Base-by-base conservation (phyloP, 2,329 filamentous ascomycete species). In the Botrytis hyacinthi region DNA sequence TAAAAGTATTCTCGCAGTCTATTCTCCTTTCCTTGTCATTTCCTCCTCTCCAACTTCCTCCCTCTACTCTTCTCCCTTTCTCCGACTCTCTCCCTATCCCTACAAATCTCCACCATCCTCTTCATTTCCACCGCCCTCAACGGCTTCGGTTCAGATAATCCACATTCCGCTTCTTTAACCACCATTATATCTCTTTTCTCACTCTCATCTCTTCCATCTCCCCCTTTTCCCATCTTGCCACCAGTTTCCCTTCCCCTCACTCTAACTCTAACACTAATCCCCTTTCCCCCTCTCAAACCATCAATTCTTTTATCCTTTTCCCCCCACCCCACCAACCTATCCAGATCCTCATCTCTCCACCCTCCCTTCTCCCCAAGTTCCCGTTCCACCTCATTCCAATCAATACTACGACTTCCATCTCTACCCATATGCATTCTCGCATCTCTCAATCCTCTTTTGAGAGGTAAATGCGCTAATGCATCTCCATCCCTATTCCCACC, bases 101-200 rank as follows among this genome's bases (percentile, higher is more conserved):
- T 78, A 75, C 80, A 81, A 4, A 81, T 68, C 40, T 77, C 70
- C 67, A 77, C 75, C 78, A 80, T 79, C 37, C 79, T 77, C 72
- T 77, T 79, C 74, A 80, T 78, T 63, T 81, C 80, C 18, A 74
- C 73, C 35, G 77, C 73, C 62, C 79, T 73, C 44, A 80, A 60
- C 14, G 80, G 80, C 69, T 79, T 80, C 16, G 80, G 80, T 44
- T 80, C 74, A 54, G 66, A 73, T 67, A 81, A 69, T 22, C 75
- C 75, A 74, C 80, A 81, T 44, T 80, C 76, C 51, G 70, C 80
- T 42, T 78, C 76, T 73, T 80, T 80, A 1, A 80, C 71, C 9
- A 80, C 73, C 77, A 80, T 78, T 35, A 73, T 42, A 35, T 29
- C 62, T 22, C 59, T 48, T 3, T n/a, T 29, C 59, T 14, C 8